Conservation (phyloP, 495 filamentous ascomycete species). For the Penicillium daleae region DNA sequence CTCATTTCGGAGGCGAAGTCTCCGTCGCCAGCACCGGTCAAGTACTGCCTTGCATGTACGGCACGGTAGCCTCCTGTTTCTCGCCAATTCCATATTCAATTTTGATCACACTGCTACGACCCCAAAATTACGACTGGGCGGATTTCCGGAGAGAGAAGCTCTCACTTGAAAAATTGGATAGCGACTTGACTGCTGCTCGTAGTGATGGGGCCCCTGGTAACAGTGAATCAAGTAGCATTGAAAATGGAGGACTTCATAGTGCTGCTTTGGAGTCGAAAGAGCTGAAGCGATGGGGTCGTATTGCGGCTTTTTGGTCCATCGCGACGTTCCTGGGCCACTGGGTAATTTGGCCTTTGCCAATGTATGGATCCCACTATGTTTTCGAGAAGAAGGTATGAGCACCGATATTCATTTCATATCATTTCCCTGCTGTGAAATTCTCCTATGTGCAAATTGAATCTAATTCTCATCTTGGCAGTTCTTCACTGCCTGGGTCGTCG, state of each 20-base stretch:
- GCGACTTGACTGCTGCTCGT: slow-evolving; percentile 29
- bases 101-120: slow-evolving; percentile 36
- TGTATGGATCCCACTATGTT: slow-evolving; percentile 45
- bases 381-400: slow-evolving; percentile 35
- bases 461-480: slow-evolving; percentile 45
- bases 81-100: slow-evolving; percentile 43
- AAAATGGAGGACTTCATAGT: slow-evolving; percentile 13
- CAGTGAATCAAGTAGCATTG: not conserved
- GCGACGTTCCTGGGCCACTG: slow-evolving; percentile 45
- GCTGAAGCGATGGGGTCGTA: slow-evolving; percentile 41
- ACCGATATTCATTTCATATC: not conserved
- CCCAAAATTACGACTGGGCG: slow-evolving; percentile 42
- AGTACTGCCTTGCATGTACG: slow-evolving; percentile 48
- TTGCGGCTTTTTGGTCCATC: slow-evolving; percentile 41
- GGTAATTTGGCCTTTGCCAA: slow-evolving; percentile 47
- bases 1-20: slow-evolving; percentile 46
- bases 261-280: slow-evolving; percentile 26
- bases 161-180: slow-evolving; percentile 35
- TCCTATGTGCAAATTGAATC: slow-evolving; percentile 3
- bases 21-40: slow-evolving; percentile 51
- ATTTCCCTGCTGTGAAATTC: not conserved
- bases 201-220: not conserved
- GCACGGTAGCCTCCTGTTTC: slow-evolving; percentile 44
- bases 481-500: slow-evolving; percentile 76
- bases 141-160: slow-evolving; percentile 43